Evolutionary conservation across 306 rosid species (phyloP).

Genomic region (Acmispon strigosus): DNA sequence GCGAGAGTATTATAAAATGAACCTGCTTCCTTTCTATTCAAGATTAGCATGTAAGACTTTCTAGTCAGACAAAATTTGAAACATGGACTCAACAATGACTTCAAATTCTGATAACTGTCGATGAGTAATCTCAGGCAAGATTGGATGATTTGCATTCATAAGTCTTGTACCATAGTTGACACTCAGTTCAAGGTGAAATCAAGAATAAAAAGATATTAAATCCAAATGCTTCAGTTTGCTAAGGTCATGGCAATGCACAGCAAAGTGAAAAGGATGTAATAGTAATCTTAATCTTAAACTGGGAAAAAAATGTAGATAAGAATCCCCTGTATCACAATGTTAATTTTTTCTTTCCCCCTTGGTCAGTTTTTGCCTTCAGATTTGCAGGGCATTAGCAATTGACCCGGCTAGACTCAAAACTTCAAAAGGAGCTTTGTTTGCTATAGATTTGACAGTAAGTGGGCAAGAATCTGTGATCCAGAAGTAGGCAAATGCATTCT

Average conservation of each 20-base stretch:
- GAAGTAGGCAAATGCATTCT: conserved; percentile 68
- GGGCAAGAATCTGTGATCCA: conserved; percentile 99
- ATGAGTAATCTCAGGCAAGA: background rate
- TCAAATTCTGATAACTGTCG: background rate
- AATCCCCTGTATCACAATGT: conserved; percentile 18
- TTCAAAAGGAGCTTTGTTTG: conserved; percentile 76
- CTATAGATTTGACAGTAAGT: conserved; percentile 65
- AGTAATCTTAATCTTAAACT: conserved; percentile 2
- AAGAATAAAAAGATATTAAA: background rate
- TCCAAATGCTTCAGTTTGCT: background rate
- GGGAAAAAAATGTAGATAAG: background rate
- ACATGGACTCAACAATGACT: background rate
- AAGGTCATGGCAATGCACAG: background rate
- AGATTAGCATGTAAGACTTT: background rate
- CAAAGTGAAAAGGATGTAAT: conserved; percentile 2
- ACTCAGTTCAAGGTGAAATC: background rate
- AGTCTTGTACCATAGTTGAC: background rate
- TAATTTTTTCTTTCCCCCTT: background rate
- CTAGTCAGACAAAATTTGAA: background rate
- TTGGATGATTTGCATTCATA: background rate
- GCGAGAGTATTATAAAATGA: no score
- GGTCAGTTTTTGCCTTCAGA: conserved; percentile 28
- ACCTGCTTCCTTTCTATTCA: background rate
- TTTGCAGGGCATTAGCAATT: conserved; percentile 75
- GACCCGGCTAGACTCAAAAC: conserved; percentile 86